Conservation (phyloP, 441 rosid genomes). For the Croton laevigatus region DNA sequence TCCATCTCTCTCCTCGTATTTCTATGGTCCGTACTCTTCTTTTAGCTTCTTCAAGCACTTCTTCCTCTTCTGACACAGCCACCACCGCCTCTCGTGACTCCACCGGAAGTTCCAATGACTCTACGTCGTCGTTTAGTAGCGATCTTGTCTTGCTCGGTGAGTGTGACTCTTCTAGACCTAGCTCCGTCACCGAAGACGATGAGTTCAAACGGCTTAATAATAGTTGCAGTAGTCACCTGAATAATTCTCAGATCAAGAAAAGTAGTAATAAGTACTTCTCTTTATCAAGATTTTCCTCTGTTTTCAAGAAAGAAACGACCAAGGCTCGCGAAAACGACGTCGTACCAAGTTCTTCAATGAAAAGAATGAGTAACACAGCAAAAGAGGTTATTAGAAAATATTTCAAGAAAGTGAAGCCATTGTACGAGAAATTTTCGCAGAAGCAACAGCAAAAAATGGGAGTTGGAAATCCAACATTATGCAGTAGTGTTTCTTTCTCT, state of each 20-base stretch:
- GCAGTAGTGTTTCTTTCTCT: constrained; percentile 22
- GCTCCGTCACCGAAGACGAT: constrained; percentile 75
- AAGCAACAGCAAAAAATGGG: constrained; percentile 53
- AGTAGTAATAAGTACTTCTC: constrained; percentile 52
- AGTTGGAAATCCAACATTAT: constrained; percentile 16
- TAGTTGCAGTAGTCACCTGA: background rate
- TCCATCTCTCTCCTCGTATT: constrained; percentile 84
- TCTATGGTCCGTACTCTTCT: constrained; percentile 89
- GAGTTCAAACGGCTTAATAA: constrained; percentile 45
- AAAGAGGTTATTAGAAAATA: constrained; percentile 81
- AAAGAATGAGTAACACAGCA: constrained; percentile 71
- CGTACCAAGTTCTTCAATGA: constrained; percentile 43
- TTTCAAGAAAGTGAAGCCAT: constrained; percentile 83
- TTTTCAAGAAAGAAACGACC: constrained; percentile 64
- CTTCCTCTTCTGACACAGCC: constrained; percentile 57
- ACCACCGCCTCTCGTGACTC: constrained; percentile 84
- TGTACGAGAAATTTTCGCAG: constrained; percentile 79
- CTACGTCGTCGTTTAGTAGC: constrained; percentile 50
- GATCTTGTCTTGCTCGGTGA: constrained; percentile 45
- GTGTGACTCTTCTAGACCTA: constrained; percentile 79
- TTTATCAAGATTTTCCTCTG: constrained; percentile 73
- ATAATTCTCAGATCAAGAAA: constrained; percentile 33
- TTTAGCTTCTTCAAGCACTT: constrained; percentile 57
- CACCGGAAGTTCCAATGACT: constrained; percentile 67
- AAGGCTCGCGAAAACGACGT: constrained; percentile 31